Conservation (phyloP, 345 rosid genomes). For the Salix viminalis region DNA sequence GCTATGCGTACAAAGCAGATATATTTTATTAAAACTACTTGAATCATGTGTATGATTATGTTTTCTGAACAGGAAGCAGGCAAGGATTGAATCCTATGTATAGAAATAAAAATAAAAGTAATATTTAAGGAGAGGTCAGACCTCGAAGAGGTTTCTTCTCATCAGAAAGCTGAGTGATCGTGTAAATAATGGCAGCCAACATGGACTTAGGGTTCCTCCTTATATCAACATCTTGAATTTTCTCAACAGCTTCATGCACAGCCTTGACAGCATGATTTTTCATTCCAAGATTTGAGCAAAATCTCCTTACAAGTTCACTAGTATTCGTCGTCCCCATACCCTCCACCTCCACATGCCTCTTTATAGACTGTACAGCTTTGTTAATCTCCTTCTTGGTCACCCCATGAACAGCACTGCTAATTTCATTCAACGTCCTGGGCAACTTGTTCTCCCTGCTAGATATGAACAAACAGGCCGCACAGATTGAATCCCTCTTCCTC, state of each 20-base stretch:
- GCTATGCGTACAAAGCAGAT: too few relatives aligned
- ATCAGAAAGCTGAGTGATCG: constrained; percentile 17
- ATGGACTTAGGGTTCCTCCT: constrained; percentile 21
- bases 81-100: too few relatives aligned
- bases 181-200: constrained; percentile 15
- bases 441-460: constrained; percentile 14
- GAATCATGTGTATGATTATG: too few relatives aligned
- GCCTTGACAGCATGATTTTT: constrained; percentile 6
- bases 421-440: constrained; percentile 9
- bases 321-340: not conserved
- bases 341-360: not conserved
- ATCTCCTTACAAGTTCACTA: constrained; percentile 17
- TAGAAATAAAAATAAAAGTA: too few relatives aligned
- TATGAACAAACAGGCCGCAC: constrained; percentile 16
- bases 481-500: constrained; percentile 3
- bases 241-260: constrained; percentile 17
- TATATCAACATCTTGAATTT: constrained; percentile 11
- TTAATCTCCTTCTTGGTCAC: constrained; percentile 9
- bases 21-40: too few relatives aligned
- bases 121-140: not conserved
- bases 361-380: not conserved
- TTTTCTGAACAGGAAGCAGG: too few relatives aligned
- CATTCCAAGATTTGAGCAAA: constrained; percentile 21
- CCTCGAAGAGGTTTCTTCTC: constrained; percentile 17
- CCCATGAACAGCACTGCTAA: not conserved